Evolutionary conservation across 306 rosid genomes (phyloP).

Genomic region (Pyrus communis): DNA sequence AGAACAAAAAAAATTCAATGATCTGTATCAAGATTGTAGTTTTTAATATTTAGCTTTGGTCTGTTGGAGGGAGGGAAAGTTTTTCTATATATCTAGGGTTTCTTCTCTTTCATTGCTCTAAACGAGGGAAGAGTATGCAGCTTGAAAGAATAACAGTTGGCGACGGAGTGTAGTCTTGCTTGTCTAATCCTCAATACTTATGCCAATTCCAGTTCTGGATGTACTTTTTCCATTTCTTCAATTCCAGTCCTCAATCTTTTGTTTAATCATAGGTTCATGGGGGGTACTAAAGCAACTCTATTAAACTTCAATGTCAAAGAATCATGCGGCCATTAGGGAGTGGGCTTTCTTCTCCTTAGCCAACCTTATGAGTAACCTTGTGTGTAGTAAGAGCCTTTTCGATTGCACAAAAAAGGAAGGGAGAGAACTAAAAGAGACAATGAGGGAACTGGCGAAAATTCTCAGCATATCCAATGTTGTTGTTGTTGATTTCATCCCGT

Average conservation of each 20-base stretch:
- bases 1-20: too few relatives aligned
- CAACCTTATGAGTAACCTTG: neutral
- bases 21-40: too few relatives aligned
- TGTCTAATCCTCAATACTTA: too few relatives aligned
- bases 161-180: too few relatives aligned
- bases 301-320: neutral
- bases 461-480: neutral
- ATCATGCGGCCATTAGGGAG: neutral
- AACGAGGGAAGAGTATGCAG: too few relatives aligned
- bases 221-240: too few relatives aligned
- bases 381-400: neutral
- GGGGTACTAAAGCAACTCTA: neutral
- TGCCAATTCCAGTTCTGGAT: too few relatives aligned
- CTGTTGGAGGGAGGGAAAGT: too few relatives aligned
- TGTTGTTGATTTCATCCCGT: neutral
- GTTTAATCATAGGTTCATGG: neutral
- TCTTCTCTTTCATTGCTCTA: too few relatives aligned
- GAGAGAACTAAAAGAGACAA: neutral
- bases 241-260: neutral
- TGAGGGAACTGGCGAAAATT: neutral
- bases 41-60: too few relatives aligned
- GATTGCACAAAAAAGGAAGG: neutral
- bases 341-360: neutral
- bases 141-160: too few relatives aligned
- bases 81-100: too few relatives aligned